These are phyloP conservation scores for Aureobasidium sp. DNA, from an alignment of 2,329 filamentous ascomycete genomes.

Conservation along the genomic window DNA sequence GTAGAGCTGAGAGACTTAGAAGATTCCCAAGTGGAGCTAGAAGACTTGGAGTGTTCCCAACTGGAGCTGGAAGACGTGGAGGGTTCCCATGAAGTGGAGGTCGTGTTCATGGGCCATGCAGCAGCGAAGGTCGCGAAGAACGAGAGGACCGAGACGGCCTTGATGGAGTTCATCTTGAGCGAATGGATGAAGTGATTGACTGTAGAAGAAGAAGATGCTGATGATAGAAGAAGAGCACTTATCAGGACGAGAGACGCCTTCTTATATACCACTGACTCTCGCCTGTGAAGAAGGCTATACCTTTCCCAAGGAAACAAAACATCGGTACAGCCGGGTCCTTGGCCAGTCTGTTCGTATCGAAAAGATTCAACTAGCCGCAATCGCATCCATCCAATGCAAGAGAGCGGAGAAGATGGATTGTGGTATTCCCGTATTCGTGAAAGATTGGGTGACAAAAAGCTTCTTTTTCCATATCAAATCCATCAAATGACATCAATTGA, in stretches of 20 bases:
- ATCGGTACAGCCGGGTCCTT: background rate
- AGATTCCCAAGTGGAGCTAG: conserved; percentile 17
- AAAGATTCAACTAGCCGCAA: background rate
- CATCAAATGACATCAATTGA: background rate
- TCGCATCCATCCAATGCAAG: background rate
- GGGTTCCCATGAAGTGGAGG: background rate
- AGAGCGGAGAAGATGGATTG: conserved; percentile 6
- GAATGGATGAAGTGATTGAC: background rate
- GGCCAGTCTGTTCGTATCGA: background rate
- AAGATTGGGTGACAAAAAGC: background rate
- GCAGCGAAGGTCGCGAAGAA: background rate
- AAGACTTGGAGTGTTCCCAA: conserved; percentile 13
- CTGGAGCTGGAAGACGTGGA: background rate
- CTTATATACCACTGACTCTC: background rate
- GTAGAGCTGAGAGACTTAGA: conserved; percentile 18
- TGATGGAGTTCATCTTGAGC: conserved; percentile 14
- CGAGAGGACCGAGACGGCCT: conserved; percentile 6
- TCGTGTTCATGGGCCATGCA: background rate
- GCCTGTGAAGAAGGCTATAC: background rate
- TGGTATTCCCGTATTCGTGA: conserved; percentile 1
- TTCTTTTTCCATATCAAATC: background rate
- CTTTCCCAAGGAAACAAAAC: background rate
- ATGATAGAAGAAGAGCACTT: background rate
- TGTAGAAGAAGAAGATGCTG: conserved; percentile 1
- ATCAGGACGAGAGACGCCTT: background rate